Conservation (phyloP, 805 yeast genomes). For the Lipomyces spencermartinsiae region DNA sequence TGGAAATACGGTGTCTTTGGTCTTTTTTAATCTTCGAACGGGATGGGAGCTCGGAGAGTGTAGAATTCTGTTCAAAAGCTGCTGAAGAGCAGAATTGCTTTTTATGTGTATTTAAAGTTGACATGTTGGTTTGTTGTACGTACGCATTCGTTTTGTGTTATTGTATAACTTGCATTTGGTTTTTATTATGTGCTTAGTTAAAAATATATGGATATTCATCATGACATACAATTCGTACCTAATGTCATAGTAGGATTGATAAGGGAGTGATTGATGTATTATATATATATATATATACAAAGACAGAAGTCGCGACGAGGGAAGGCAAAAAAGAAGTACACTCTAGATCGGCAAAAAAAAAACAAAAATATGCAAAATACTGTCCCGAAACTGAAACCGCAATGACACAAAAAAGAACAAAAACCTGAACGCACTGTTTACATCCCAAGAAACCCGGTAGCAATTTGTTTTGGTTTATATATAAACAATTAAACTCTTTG, state of each 20-base stretch:
- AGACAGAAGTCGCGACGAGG: not conserved
- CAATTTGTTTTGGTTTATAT: not conserved
- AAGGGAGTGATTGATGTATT: not conserved
- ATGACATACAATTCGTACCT: not conserved
- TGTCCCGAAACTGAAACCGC: not conserved
- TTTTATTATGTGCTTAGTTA: not conserved
- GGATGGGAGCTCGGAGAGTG: not conserved
- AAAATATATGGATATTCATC: not conserved
- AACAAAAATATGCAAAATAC: not conserved
- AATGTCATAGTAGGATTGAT: not conserved
- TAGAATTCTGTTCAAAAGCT: not conserved
- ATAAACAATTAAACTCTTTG: not conserved
- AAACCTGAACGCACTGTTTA: slow-evolving; percentile 2
- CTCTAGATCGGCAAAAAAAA: not conserved
- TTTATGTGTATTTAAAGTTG: not conserved
- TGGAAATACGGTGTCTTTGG: not conserved
- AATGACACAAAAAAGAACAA: not conserved
- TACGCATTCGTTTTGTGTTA: not conserved
- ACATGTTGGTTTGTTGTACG: not conserved
- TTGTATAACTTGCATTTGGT: not conserved
- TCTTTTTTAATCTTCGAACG: not conserved
- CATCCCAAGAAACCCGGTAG: not conserved
- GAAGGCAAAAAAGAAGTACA: not conserved
- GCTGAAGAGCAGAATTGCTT: not conserved
- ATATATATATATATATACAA: not conserved